These are phyloP conservation scores for Raffaelea albimanens DNA, from an alignment of 2,329 filamentous ascomycete genomes.

Conservation along the genomic window DNA sequence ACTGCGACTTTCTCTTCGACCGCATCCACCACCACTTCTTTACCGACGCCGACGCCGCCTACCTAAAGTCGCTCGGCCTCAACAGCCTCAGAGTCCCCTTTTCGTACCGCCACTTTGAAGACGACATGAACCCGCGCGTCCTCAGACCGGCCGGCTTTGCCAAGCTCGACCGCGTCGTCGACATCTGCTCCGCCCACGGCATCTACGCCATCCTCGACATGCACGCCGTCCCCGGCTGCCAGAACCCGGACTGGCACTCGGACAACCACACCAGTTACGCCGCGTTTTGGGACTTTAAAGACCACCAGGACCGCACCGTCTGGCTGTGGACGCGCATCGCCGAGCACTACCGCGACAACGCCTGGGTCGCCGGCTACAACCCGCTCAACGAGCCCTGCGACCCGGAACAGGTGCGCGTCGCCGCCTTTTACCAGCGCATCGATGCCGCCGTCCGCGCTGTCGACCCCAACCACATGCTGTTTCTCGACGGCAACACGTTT, in stretches of 20 bases:
- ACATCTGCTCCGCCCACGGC: conserved; percentile 27
- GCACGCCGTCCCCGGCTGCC: conserved; percentile 30
- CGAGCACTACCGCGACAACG: conserved; percentile 26
- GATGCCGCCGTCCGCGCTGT: conserved; percentile 26
- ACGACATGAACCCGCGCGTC: conserved; percentile 35
- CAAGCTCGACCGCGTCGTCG: conserved; percentile 34
- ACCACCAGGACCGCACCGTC: conserved; percentile 29
- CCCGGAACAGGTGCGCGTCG: conserved; percentile 12
- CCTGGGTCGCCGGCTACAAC: conserved; percentile 23
- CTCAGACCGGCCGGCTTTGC: conserved; percentile 35
- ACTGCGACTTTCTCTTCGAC: conserved; percentile 45
- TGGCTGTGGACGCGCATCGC: conserved; percentile 30
- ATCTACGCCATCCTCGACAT: conserved; percentile 32
- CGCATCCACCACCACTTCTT: conserved; percentile 46
- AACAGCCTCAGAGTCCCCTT: conserved; percentile 51
- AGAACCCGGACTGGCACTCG: conserved; percentile 34
- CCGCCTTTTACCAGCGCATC: conserved; percentile 25
- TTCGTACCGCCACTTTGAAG: conserved; percentile 45
- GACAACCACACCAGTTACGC: conserved; percentile 24
- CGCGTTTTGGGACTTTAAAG: conserved; percentile 31
- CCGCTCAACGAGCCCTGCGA: conserved; percentile 18
- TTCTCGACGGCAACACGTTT: conserved; percentile 41
- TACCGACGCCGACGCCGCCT: conserved; percentile 42
- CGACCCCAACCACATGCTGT: conserved; percentile 39
- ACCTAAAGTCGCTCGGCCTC: conserved; percentile 41